Conservation (phyloP, 2,329 filamentous ascomycete species). For the Fusarium nygamai region DNA sequence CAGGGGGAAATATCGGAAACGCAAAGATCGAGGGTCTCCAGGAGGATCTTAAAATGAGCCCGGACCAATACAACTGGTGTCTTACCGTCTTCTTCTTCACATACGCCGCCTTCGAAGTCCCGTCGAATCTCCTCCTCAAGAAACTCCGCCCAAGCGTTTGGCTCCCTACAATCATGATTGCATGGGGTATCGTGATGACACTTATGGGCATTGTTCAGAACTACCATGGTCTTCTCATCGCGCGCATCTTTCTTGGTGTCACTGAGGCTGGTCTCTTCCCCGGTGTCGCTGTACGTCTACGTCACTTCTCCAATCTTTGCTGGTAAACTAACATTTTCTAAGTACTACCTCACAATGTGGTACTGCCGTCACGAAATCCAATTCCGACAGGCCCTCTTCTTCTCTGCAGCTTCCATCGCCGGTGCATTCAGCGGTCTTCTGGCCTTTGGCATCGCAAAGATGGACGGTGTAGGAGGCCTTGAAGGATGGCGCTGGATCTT, state of each 20-base stretch:
- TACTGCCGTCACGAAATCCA: constrained; percentile 67
- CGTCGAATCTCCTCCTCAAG: constrained; percentile 84
- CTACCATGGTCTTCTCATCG: constrained; percentile 57
- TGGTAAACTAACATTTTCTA: not conserved
- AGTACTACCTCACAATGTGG: constrained; percentile 68
- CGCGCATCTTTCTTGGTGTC: constrained; percentile 70
- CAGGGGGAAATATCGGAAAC: constrained; percentile 70
- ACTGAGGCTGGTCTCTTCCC: constrained; percentile 74
- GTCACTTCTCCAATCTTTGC: not conserved
- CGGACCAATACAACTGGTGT: constrained; percentile 76
- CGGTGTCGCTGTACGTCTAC: constrained; percentile 61
- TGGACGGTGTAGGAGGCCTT: constrained; percentile 71
- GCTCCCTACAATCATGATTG: constrained; percentile 79
- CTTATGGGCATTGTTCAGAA: constrained; percentile 63
- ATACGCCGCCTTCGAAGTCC: constrained; percentile 78
- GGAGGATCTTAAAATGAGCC: constrained; percentile 65
- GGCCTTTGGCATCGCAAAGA: constrained; percentile 74
- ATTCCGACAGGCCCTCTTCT: constrained; percentile 75
- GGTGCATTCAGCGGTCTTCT: constrained; percentile 80
- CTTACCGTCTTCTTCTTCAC: constrained; percentile 80
- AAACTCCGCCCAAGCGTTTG: constrained; percentile 77
- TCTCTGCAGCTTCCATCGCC: constrained; percentile 81
- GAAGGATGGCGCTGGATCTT: constrained; percentile 74
- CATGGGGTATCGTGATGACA: constrained; percentile 61
- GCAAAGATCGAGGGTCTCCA: constrained; percentile 71